These are phyloP conservation scores for Ganoderma lucidum DNA, from an alignment of 1,284 basidiomycete genomes.

Conservation along the genomic window DNA sequence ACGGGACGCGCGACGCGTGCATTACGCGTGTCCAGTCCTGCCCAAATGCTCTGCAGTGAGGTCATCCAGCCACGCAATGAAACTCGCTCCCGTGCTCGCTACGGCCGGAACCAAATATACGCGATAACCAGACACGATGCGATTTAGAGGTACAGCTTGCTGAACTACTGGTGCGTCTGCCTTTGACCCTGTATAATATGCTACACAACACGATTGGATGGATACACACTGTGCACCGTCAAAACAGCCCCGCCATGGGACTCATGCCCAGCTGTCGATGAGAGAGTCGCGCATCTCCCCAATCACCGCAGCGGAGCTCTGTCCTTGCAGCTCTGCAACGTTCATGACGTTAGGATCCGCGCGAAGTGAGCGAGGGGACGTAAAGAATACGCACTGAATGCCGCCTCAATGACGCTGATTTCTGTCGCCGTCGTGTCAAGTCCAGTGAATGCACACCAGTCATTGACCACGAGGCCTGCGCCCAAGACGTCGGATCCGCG, in stretches of 20 bases:
- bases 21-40: conserved; percentile 23
- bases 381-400: conserved; percentile 80
- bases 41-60: neutral
- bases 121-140: neutral
- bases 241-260: conserved; percentile 16
- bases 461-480: conserved; percentile 97
- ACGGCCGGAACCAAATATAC: neutral
- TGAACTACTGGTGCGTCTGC: conserved; percentile 19
- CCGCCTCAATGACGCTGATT: conserved; percentile 96
- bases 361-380: conserved; percentile 17
- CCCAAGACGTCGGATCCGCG: conserved; percentile 98
- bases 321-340: conserved; percentile 84
- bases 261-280: conserved; percentile 94
- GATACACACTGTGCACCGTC: conserved; percentile 24
- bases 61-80: neutral
- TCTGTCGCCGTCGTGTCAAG: conserved; percentile 98
- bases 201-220: conserved; percentile 25
- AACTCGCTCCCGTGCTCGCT: neutral
- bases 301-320: conserved; percentile 86
- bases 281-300: conserved; percentile 94
- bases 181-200: conserved; percentile 20
- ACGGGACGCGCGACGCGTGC: conserved; percentile 18
- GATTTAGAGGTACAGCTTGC: conserved; percentile 28
- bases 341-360: conserved; percentile 19
- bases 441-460: conserved; percentile 98